Percentiles rank a stretch among this genome's conserved stretches.
Conservation (phyloP, 2,329 filamentous ascomycete species). For the Pseudogymnoascus sp. region DNA sequence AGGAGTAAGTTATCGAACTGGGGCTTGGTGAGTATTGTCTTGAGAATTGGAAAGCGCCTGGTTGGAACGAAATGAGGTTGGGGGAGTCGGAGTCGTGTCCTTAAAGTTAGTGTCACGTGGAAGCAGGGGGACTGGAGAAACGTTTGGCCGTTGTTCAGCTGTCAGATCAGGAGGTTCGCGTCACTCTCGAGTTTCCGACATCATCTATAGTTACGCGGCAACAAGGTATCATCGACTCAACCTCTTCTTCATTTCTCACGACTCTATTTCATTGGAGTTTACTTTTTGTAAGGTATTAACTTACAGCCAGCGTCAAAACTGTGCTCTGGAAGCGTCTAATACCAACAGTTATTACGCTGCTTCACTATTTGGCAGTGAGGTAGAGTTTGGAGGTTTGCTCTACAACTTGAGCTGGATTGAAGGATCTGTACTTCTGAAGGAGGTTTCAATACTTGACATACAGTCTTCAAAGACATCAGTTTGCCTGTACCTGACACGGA, state of each 20-base stretch:
- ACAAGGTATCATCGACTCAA: conserved; percentile 5
- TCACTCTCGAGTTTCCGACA: not conserved
- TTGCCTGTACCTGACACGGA: conserved; percentile 6
- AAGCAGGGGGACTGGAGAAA: not conserved
- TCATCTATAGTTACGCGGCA: not conserved
- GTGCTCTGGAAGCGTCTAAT: not conserved
- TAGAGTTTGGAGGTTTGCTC: not conserved
- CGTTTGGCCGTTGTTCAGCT: not conserved
- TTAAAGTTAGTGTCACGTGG: not conserved
- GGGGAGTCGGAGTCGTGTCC: conserved; percentile 1
- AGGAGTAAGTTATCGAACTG: conserved; percentile 4
- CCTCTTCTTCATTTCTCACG: not conserved
- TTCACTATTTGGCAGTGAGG: not conserved
- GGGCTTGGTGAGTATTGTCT: not conserved
- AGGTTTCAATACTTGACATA: conserved; percentile 5
- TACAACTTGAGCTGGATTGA: conserved; percentile 6
- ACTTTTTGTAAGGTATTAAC: not conserved
- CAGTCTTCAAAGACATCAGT: conserved; percentile 7
- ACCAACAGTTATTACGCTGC: not conserved
- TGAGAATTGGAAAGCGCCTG: conserved; percentile 5
- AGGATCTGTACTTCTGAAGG: conserved; percentile 6
- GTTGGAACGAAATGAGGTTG: conserved; percentile 7
- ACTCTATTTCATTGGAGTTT: not conserved
- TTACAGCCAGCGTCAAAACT: not conserved
- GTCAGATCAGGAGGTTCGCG: conserved; percentile 7